Conservation (phyloP, 805 yeast species). For the Teunomyces panamensis region DNA sequence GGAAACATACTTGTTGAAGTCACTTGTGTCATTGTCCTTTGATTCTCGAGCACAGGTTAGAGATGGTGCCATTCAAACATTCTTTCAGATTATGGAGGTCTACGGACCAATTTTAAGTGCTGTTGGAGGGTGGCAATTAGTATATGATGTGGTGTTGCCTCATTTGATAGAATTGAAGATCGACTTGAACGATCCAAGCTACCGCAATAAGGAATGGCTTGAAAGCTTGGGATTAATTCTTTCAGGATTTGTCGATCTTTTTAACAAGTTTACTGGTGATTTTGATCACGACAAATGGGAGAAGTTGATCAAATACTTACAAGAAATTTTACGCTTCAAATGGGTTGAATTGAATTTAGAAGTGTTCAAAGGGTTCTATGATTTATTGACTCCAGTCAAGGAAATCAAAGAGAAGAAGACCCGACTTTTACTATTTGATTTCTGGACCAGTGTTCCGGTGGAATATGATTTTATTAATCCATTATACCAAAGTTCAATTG, state of each 20-base stretch:
- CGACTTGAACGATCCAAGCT: constrained; percentile 19
- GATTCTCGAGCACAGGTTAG: constrained; percentile 77
- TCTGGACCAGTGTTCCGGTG: constrained; percentile 47
- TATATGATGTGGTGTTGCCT: constrained; percentile 61
- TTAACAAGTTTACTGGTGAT: constrained; percentile 47
- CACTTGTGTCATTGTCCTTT: constrained; percentile 58
- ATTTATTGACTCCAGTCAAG: constrained; percentile 39
- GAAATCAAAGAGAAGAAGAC: constrained; percentile 12
- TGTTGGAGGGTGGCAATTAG: constrained; percentile 55
- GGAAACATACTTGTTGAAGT: constrained; percentile 61
- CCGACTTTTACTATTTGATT: constrained; percentile 41
- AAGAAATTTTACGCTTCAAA: constrained; percentile 33
- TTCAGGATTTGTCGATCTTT: constrained; percentile 65
- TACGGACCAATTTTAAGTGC: constrained; percentile 16
- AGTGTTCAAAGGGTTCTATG: constrained; percentile 53
- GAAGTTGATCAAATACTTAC: constrained; percentile 49
- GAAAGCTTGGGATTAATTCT: constrained; percentile 63
- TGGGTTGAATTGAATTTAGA: constrained; percentile 53
- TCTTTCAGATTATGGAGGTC: constrained; percentile 58
- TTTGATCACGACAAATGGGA: constrained; percentile 50
- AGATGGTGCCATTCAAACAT: constrained; percentile 86
- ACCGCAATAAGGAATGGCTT: constrained; percentile 42
- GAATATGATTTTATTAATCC: constrained; percentile 41
- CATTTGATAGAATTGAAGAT: constrained; percentile 38
- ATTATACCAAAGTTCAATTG: constrained; percentile 59